phyloP scores from a whole-genome alignment of 768 basidiomycete genomes.

The Russula emetica region DNA sequence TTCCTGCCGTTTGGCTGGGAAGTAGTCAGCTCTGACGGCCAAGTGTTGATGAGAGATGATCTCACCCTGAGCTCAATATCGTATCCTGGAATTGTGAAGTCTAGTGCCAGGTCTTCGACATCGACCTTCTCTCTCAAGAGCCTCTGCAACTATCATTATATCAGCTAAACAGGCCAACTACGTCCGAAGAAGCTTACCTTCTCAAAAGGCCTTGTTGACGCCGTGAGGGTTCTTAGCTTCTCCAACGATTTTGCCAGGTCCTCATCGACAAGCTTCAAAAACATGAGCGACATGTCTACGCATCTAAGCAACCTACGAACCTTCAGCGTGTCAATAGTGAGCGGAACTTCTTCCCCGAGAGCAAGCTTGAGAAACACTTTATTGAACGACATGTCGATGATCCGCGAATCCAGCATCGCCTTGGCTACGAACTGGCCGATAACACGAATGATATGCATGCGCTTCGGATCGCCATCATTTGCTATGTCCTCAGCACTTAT shows the following conservation, averaged over 20 bases:
- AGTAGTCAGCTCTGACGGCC: constrained; percentile 9
- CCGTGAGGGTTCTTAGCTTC: constrained; percentile 68
- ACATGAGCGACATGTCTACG: background rate
- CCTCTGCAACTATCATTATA: constrained; percentile 20
- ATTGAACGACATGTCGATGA: constrained; percentile 94
- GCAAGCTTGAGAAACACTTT: constrained; percentile 91
- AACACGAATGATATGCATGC: constrained; percentile 79
- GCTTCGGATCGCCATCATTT: constrained; percentile 74
- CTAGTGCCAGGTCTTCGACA: constrained; percentile 85
- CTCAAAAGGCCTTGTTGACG: constrained; percentile 37
- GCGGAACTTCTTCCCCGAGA: constrained; percentile 79
- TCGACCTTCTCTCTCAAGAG: constrained; percentile 56
- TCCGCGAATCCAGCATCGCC: constrained; percentile 93
- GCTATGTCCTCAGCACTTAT: constrained; percentile 62
- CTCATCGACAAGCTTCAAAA: constrained; percentile 68
- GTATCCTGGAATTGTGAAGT: constrained; percentile 96
- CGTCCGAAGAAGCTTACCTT: constrained; percentile 32
- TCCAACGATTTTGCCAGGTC: constrained; percentile 81
- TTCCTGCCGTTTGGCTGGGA: constrained; percentile 72
- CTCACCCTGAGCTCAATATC: constrained; percentile 81
- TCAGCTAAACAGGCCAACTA: background rate
- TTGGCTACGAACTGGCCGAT: constrained; percentile 97
- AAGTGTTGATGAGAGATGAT: background rate
- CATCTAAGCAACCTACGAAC: constrained; percentile 39
- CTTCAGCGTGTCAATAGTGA: constrained; percentile 78